phyloP scores from a whole-genome alignment of 2,329 filamentous ascomycete species.

The Leptographium flavum region DNA sequence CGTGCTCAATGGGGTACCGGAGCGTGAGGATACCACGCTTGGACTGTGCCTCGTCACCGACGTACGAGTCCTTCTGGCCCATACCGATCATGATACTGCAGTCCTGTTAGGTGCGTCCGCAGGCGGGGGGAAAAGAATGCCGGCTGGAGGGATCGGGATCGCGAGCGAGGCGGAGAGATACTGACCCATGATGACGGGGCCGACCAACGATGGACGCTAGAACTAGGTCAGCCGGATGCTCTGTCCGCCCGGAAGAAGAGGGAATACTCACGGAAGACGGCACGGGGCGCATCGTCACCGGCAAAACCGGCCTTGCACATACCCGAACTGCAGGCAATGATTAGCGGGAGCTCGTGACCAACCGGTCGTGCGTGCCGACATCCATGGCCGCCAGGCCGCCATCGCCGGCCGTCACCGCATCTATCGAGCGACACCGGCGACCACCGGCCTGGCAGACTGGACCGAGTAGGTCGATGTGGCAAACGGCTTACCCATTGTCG shows the following conservation, averaged over 20 bases:
- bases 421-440: no score
- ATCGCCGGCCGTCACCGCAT: no score
- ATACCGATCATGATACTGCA: conserved; percentile 99
- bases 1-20: conserved; percentile 99
- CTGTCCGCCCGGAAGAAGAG: conserved; percentile 16
- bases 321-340: conserved; percentile 62
- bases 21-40: conserved; percentile 99
- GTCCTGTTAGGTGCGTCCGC: conserved; percentile 17
- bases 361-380: no score
- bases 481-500: conserved; percentile 97
- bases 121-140: conserved; percentile 5
- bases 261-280: conserved; percentile 93
- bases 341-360: conserved; percentile 20
- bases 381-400: no score
- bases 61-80: conserved; percentile 99
- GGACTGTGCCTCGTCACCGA: conserved; percentile 99
- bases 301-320: conserved; percentile 99
- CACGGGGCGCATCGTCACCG: conserved; percentile 99
- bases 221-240: conserved; percentile 11
- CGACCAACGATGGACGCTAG: conserved; percentile 97
- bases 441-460: no score
- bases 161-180: conserved; percentile 13
- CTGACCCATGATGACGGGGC: conserved; percentile 99
- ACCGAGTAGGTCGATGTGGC: not conserved
- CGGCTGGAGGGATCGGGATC: not conserved